phyloP scores from a whole-genome alignment of 1,139 yeast genomes.

The Suhomyces terraborum region DNA sequence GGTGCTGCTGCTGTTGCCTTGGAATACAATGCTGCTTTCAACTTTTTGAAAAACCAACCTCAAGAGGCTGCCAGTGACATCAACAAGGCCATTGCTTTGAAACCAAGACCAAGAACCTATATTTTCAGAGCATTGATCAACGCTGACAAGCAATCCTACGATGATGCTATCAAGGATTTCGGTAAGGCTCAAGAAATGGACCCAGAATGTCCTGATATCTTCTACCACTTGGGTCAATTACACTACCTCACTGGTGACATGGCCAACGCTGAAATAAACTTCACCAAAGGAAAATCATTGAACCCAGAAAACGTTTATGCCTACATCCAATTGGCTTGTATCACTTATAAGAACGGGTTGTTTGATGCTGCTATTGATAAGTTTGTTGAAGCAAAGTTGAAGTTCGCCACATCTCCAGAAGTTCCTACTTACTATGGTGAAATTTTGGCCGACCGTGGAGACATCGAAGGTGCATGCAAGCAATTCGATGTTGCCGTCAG shows the following conservation, averaged over 20 bases:
- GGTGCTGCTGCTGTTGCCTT: slow-evolving; percentile 65
- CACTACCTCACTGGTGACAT: slow-evolving; percentile 79
- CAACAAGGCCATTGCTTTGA: slow-evolving; percentile 61
- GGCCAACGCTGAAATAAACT: slow-evolving; percentile 70
- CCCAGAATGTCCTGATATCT: slow-evolving; percentile 76
- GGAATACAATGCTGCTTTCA: slow-evolving; percentile 82
- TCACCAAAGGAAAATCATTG: slow-evolving; percentile 71
- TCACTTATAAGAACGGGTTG: slow-evolving; percentile 80
- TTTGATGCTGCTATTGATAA: slow-evolving; percentile 59
- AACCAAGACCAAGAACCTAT: slow-evolving; percentile 81
- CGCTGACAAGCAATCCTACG: slow-evolving; percentile 73
- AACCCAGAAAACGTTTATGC: slow-evolving; percentile 81
- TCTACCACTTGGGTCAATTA: slow-evolving; percentile 94
- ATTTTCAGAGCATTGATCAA: slow-evolving; percentile 81
- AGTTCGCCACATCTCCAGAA: slow-evolving; percentile 86
- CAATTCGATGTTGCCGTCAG: slow-evolving; percentile 88
- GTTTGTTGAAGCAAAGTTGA: slow-evolving; percentile 72
- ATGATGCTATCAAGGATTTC: slow-evolving; percentile 69
- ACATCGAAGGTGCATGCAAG: slow-evolving; percentile 68
- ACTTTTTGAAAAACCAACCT: slow-evolving; percentile 78
- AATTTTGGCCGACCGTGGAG: slow-evolving; percentile 81
- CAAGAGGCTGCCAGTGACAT: slow-evolving; percentile 58
- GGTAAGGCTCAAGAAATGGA: slow-evolving; percentile 70
- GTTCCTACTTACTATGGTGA: slow-evolving; percentile 96
- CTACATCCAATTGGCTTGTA: slow-evolving; percentile 90